phyloP scores from a whole-genome alignment of 192 early-diverging fungal species.

The Rhizophagus prolifer region DNA sequence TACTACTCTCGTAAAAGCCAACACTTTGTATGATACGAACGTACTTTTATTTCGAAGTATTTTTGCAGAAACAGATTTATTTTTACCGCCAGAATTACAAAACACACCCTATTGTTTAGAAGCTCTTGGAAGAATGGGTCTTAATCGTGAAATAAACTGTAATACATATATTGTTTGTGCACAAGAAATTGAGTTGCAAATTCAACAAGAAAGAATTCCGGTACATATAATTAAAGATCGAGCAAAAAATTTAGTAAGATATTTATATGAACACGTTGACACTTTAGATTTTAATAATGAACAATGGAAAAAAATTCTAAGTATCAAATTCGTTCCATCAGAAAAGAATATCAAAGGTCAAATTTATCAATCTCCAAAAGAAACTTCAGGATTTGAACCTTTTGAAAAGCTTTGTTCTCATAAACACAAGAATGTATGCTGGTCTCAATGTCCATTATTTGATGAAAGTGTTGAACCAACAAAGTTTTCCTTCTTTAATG shows the following conservation, averaged over 20 bases:
- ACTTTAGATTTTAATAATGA: not conserved
- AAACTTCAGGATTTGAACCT: not conserved
- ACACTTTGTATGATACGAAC: not conserved
- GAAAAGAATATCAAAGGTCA: not conserved
- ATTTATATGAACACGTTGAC: not conserved
- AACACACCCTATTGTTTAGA: not conserved
- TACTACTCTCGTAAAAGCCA: not conserved
- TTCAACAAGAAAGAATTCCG: not conserved
- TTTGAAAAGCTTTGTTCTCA: not conserved
- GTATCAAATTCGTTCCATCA: not conserved
- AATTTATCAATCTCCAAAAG: not conserved
- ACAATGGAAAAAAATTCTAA: not conserved
- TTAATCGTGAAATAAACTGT: not conserved
- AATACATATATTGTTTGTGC: not conserved
- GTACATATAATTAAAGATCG: not conserved
- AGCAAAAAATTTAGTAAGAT: not conserved
- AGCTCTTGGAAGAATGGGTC: not conserved
- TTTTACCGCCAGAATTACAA: constrained; percentile 1
- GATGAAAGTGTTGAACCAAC: not conserved
- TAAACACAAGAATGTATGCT: not conserved
- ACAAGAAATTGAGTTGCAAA: not conserved
- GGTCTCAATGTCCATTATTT: not conserved
- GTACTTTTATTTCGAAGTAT: not conserved
- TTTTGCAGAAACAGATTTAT: not conserved
- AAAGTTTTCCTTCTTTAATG: not conserved